Base-by-base conservation (phyloP, 306 rosid species). In the Argentina anserina region DNA sequence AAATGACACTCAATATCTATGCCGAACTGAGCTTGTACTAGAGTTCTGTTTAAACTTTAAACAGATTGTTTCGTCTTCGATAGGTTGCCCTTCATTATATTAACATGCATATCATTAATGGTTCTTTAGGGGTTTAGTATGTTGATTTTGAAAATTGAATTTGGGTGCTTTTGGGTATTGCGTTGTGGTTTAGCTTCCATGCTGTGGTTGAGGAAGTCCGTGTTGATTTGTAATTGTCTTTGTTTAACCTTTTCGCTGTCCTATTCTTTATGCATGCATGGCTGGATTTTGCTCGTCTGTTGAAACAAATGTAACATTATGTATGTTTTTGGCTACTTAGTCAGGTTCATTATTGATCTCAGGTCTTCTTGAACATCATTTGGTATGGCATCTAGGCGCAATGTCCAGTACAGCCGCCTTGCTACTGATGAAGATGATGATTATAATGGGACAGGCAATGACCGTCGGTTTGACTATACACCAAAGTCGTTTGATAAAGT, bases 381-480 rank as follows among this genome's bases (percentile, higher is more conserved):
- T 29, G 80, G 56, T 46, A 92, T 92, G 96, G 82, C 92, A 64
- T 79, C 96, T 61, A 88, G 84, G 84, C 95, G 98, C 73, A 74
- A 82, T 14, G 84, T 83, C 79, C 89, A 47, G 26, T 92, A 92
- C 72, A 50, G 78, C 69, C 82, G 86, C 74, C 92, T 92, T 78
- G 53, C 83, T 46, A 36, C 81, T 3, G 89, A 88, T 58, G 99
- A 95, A 39, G 82, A 86, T 68, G 33, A 47, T 66, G 83, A 81
- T 82, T 78, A 69, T 50, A 61, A 36, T 46, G 74, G 66, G 69
- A 83, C 81, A 56, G 85, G 77, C 29, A 67, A 49, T 78, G 99
- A 95, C 67, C 93, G 89, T 81, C 91, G 99, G 75, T 95, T 95
- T 86, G 94, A 88, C 84, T 91, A 90, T 81, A 77, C 82, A 5